These are phyloP conservation scores for Gracilaria domingensis DNA, from an alignment of 23 red algal species.

Conservation along the genomic window DNA sequence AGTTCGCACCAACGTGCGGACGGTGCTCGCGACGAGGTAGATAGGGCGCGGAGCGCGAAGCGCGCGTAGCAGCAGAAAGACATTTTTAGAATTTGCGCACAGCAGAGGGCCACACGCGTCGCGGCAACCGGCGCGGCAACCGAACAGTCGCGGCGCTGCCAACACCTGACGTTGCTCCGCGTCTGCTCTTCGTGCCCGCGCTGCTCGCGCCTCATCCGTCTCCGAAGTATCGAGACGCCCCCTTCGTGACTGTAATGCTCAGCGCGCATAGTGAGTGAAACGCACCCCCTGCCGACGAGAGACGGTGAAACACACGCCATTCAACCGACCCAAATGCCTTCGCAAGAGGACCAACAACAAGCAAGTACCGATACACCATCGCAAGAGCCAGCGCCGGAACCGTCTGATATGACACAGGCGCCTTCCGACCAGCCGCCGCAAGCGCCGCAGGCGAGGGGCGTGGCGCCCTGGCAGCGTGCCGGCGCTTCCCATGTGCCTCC, in stretches of 20 bases:
- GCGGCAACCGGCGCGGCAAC: no score
- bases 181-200: no score
- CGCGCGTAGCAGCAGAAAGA: neutral
- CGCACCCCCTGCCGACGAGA: no score
- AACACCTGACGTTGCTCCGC: neutral
- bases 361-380: no score
- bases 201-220: no score
- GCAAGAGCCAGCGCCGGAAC: neutral
- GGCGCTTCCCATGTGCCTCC: conserved; percentile 25
- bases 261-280: no score
- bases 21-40: no score
- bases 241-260: no score
- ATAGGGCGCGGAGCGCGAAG: no score
- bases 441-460: conserved; percentile 22
- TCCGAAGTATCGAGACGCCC: no score
- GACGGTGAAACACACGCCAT: no score
- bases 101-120: neutral
- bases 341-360: neutral
- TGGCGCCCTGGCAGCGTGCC: conserved; percentile 42
- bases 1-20: no score
- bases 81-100: neutral
- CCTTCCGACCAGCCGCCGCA: neutral
- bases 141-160: neutral
- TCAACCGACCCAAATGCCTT: neutral
- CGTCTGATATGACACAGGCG: neutral